Evolutionary conservation across 345 rosid species (phyloP), one percentile per base, ranked within the genome.

Genomic region (Dipteronia dyeriana): DNA sequence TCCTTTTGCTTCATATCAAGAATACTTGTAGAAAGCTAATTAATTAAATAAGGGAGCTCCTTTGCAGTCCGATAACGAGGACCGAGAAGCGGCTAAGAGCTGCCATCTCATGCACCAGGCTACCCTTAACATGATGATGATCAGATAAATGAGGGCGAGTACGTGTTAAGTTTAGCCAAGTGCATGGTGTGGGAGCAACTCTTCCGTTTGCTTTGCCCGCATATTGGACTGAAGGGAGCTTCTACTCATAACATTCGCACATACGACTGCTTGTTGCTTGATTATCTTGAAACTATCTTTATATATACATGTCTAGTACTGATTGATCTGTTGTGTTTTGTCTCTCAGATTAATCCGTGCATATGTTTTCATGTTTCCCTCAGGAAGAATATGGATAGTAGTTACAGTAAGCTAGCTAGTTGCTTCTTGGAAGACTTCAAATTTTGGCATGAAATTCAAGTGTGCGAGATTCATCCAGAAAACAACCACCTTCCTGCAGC

Each of bases 171-270:
- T 65, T 54, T 76, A 79, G 76, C 88, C 89, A 54, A 51, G 53
- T 87, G 91, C 89, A 88, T 90, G 91, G 75, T 31, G 71, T 79
- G 91, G 87, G 88, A 90, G 91, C 94, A 81, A 88, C 89, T 87
- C 84, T 85, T 80, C 87, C 87, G 60, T 79, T 3, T 81, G 34
- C 89, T 90, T 80, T 47, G 76, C 83, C 81, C 90, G 34, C 86
- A 61, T 80, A 84, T 87, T 90, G 91, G 94, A 86, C 87, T 88
- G 94, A 90, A 90, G 90, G 91, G 93, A 90, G 91, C 91, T 88
- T 89, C 62, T 45, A 34, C 38, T 34, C 54, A 49, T 13, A 49
- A 11, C 17, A 4, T 12, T 12, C 10, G 54, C 54, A 49, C 14
- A 6, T 34, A 34, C 6, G 19, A 49, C 54, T 3, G 38, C 38